Base-by-base conservation (phyloP, 139 green algal genomes). In the Pleodorina starrii region DNA sequence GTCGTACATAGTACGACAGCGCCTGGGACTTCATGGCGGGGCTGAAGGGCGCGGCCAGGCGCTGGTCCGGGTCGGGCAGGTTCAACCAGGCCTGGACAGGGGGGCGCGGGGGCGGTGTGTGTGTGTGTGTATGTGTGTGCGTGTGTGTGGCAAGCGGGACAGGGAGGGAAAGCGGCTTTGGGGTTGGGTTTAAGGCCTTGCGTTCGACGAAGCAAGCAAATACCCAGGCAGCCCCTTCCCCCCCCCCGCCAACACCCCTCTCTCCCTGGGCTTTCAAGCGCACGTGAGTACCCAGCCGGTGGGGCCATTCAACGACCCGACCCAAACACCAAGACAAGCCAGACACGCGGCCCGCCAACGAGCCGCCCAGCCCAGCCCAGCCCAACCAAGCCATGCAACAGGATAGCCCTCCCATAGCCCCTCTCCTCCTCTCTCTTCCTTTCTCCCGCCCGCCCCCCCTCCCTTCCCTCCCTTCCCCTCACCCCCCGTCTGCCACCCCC, bases 1-100 rank as follows among this genome's bases (percentile, higher is more conserved):
- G 88, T 43, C 71, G 48, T 40, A 89, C 59, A 73, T 91, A 91
- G 88, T 91, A 91, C 36, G 35, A 57, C 60, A 35, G 16, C 71
- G 78, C 75, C 84, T 92, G 80, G 17, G 40, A 25, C 10, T 25
- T 43, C 59, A 63, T 59, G 59, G 40, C 80, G 40, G 80, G 6
- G 14, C 40, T 76, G 80, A 86, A 86, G 80, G 80, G 59, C 27
- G 59, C 27, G 6, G 25, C 27, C 59, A 86, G 80, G 42, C 80
- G 80, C 27, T 44, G 29, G 5, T 44, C 29, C 2, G 10, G 27
- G 40, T 76, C 59, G 14, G 80, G 59, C 40, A 77, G 12, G 0
- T n/a, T 5, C 12, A 86, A 29, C 80, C 80, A 86, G 14, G 35
- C 59, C 80, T 77, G 59, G 17, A 32, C 25, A 57, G 11, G 48